Evolutionary conservation across 257 asterid genomes (phyloP).

Genomic region (Nicotiana obtusifolia): DNA sequence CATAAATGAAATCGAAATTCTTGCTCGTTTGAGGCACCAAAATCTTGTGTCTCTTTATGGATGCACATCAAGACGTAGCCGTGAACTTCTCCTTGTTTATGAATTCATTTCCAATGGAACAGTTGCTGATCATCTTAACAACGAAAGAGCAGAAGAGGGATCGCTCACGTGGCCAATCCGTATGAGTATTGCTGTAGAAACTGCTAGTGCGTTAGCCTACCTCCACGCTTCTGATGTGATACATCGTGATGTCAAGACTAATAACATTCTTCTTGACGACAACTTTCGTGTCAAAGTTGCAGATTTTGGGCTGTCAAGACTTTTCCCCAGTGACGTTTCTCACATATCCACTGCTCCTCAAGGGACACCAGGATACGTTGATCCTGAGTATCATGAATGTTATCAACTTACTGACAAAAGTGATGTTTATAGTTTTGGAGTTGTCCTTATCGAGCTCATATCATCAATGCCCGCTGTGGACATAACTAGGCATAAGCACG

Average conservation of each 20-base stretch:
- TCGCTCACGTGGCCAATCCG: slow-evolving; percentile 12
- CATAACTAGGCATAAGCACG: background rate
- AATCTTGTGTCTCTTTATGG: slow-evolving; percentile 14
- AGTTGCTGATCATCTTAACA: slow-evolving; percentile 7
- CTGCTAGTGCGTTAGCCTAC: slow-evolving; percentile 9
- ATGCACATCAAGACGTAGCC: slow-evolving; percentile 9
- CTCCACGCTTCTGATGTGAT: slow-evolving; percentile 15
- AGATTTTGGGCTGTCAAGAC: slow-evolving; percentile 6
- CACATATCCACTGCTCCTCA: slow-evolving; percentile 14
- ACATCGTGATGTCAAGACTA: slow-evolving; percentile 11
- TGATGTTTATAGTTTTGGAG: slow-evolving; percentile 5
- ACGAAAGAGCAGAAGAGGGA: background rate
- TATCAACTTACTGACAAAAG: slow-evolving; percentile 9
- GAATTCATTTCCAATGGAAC: slow-evolving; percentile 10
- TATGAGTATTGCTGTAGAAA: slow-evolving; percentile 9
- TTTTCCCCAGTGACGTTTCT: background rate
- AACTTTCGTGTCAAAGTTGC: slow-evolving; percentile 12
- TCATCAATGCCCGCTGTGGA: slow-evolving; percentile 18
- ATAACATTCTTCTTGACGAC: slow-evolving; percentile 8
- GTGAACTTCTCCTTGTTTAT: slow-evolving; percentile 14
- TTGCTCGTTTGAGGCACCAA: slow-evolving; percentile 9
- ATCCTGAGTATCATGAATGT: slow-evolving; percentile 9
- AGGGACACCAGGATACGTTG: slow-evolving; percentile 5
- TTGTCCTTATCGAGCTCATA: slow-evolving; percentile 12
- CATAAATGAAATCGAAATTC: slow-evolving; percentile 8